Base-by-base conservation (phyloP, 257 asterid genomes). In the Solanum chilense region DNA sequence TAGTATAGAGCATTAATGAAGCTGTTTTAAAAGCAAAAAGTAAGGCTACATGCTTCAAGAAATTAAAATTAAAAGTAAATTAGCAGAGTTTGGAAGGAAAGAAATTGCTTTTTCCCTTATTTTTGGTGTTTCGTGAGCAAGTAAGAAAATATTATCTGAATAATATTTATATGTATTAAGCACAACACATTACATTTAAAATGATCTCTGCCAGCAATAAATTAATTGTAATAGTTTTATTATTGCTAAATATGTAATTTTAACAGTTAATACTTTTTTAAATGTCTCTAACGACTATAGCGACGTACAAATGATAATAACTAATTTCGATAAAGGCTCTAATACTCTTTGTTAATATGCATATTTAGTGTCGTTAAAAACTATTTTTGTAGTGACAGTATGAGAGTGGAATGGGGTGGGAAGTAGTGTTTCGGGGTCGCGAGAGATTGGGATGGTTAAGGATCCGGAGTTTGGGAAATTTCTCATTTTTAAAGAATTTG, bases 21-120 rank as follows among this genome's bases (percentile, higher is more conserved):
- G 39, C 80, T 49, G 39, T 47, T 66, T 87, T 85, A 78, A 87
- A 86, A 69, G 86, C 39, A 84, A 69, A 84, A 89, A 87, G 68
- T 86, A 5, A 27, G 86, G 90, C 92, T 84, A 85, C 89, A 82
- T 83, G 64, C 77, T 86, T 91, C 91, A 86, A 92, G 90, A 80
- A 85, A 86, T 41, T 37, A 85, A 86, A 70, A 31, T 69, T 70
- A 68, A 86, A 70, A 31, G 31, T 70, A 68, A 68, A 68, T 27
- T 68, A 13, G 77, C 14, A 16, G 42, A 31, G 77, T 70, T 20
- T 69, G 23, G 41, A 7, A 29, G 6, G 23, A 14, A 29, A 7
- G 12, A 14, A 7, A 69, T 29, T 69, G 5, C 1, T 12, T 15
- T 18, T 3, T 1, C 29, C 14, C 5, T 14, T 29, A 3, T 29